phyloP scores from a whole-genome alignment of 1,284 basidiomycete genomes.

The Cutaneotrichosporon mucoides region DNA sequence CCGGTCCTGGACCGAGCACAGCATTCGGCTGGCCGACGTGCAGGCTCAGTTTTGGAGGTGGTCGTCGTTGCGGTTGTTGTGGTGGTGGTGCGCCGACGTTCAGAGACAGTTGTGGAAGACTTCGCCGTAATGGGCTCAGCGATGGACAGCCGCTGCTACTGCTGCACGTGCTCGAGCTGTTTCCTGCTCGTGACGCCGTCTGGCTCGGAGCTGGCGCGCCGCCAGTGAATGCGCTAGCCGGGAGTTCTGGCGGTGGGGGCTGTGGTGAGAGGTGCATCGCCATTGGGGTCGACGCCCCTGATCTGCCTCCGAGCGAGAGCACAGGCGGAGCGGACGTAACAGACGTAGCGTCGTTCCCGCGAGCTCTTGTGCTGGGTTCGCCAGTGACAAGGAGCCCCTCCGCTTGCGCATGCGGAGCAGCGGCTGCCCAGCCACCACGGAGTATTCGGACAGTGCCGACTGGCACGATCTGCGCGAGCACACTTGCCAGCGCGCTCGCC shows the following conservation, averaged over 20 bases:
- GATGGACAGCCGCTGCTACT: constrained; percentile 8
- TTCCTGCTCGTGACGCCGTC: not conserved
- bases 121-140: constrained; percentile 17
- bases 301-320: not conserved
- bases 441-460: constrained; percentile 26
- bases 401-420: constrained; percentile 8
- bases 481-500: constrained; percentile 17
- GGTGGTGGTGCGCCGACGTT: not conserved
- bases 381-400: constrained; percentile 6
- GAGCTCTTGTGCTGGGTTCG: constrained; percentile 8
- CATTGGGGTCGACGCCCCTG: constrained; percentile 1
- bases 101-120: constrained; percentile 29
- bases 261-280: not conserved
- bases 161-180: constrained; percentile 22
- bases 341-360: not conserved
- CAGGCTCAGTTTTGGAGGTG: constrained; percentile 40
- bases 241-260: not conserved
- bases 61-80: constrained; percentile 12
- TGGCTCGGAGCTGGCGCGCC: constrained; percentile 4
- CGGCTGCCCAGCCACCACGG: constrained; percentile 35
- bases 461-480: constrained; percentile 24
- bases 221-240: not conserved
- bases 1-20: constrained; percentile 9
- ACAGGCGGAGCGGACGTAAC: not conserved
- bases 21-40: constrained; percentile 27